Conservation (phyloP, 2,329 filamentous ascomycete genomes). For the Pseudogymnoascus sp. region DNA sequence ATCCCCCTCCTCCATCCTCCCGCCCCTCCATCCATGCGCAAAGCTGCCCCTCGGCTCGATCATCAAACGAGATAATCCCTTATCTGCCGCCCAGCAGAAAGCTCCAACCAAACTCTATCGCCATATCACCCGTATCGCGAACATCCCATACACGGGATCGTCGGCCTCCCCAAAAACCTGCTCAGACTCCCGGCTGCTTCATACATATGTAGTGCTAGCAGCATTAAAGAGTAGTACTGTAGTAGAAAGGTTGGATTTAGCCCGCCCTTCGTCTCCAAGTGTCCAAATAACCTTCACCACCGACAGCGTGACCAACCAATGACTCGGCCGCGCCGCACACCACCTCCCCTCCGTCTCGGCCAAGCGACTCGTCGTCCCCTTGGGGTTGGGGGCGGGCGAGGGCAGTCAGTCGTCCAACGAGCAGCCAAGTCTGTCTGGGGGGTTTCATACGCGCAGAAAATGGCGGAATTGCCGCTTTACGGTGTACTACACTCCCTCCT, state of each 20-base stretch:
- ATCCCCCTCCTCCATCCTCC: not conserved
- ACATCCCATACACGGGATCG: not conserved
- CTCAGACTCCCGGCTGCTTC: not conserved
- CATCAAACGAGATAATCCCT: not conserved
- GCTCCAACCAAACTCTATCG: constrained; percentile 5
- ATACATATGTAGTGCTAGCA: not conserved
- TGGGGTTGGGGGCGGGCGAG: not conserved
- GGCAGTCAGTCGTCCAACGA: too few species aligned
- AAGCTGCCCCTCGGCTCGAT: not conserved
- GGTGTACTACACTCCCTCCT: not conserved
- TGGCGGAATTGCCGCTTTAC: not conserved
- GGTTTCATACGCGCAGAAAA: not conserved
- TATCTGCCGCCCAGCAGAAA: not conserved
- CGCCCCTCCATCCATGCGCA: too few species aligned
- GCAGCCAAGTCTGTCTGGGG: not conserved
- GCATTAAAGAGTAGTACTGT: too few species aligned
- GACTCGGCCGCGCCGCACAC: not conserved
- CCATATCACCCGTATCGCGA: not conserved
- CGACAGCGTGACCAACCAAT: not conserved
- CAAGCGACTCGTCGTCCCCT: not conserved
- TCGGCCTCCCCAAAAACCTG: not conserved
- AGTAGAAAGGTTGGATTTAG: not conserved
- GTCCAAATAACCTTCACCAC: not conserved
- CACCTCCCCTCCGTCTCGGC: not conserved
- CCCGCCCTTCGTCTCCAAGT: not conserved